A percentile compares a stretch with the other conserved stretches of the same genome.
phyloP scores from a whole-genome alignment of 2,329 filamentous ascomycete species.

The Berkeleyomyces basicola region DNA sequence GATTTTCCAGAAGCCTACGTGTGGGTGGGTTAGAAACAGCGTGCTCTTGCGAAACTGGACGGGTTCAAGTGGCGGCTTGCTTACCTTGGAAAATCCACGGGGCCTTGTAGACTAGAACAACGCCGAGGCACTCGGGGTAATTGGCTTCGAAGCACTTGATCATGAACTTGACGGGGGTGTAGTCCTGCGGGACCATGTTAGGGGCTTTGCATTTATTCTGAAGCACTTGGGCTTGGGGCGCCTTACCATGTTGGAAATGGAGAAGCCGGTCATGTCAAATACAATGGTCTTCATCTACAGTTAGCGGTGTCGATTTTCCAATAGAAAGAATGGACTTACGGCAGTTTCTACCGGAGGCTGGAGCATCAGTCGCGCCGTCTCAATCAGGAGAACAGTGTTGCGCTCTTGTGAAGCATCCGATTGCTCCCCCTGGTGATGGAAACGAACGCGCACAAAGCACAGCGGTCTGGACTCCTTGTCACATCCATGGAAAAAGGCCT shows the following conservation, averaged over 20 bases:
- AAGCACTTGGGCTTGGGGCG: background rate
- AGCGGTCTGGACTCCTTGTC: slow-evolving; percentile 77
- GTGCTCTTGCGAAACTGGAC: background rate
- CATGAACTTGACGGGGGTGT: slow-evolving; percentile 95
- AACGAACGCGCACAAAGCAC: slow-evolving; percentile 64
- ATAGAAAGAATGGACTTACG: slow-evolving; percentile 35
- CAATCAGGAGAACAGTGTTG: slow-evolving; percentile 87
- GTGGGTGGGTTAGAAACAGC: background rate
- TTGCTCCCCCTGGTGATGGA: slow-evolving; percentile 74
- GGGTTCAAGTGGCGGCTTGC: background rate
- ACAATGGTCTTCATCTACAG: slow-evolving; percentile 51
- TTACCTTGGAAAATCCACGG: slow-evolving; percentile 94
- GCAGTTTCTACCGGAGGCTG: slow-evolving; percentile 74
- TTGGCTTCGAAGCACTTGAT: slow-evolving; percentile 99
- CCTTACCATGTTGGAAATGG: slow-evolving; percentile 68
- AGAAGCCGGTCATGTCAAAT: slow-evolving; percentile 93
- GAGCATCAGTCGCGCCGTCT: slow-evolving; percentile 77
- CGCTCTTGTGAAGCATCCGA: slow-evolving; percentile 65
- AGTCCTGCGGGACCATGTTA: slow-evolving; percentile 42
- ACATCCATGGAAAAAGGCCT: slow-evolving; percentile 77
- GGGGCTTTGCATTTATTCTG: slow-evolving; percentile 5
- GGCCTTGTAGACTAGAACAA: slow-evolving; percentile 84
- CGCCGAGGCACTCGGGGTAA: slow-evolving; percentile 82
- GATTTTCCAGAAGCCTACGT: slow-evolving; percentile 76
- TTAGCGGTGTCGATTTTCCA: slow-evolving; percentile 15